Base-by-base conservation (phyloP, 2,329 filamentous ascomycete species). In the Apiospora marii region DNA sequence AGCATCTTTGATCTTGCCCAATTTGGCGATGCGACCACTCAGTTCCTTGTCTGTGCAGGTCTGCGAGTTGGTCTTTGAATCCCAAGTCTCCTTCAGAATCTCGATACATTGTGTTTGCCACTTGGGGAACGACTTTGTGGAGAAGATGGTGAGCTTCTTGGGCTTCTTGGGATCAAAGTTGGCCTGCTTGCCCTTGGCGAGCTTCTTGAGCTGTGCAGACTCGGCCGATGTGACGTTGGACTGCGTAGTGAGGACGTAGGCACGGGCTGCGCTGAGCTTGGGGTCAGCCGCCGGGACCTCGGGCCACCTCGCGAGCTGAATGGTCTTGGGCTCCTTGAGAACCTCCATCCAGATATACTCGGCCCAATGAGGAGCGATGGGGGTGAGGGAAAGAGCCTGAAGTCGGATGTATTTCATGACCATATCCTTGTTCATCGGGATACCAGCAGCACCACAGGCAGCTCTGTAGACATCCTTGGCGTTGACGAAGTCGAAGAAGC, bases 311-410 rank as follows among this genome's bases (percentile, higher is more conserved):
- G 93, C 94, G 70, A 92, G 90, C 84, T 98, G 95, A 78, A 99
- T 90, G 10, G 92, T 93, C 71, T 87, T 84, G 48, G 89, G 82
- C 85, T 94, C 95, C 81, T 93, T 90, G 74, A 99, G 90, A 1
- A 98, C 91, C 83, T 98, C 96, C 71, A 93, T 90, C 94, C 95
- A 98, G 80, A 99, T 91, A 83, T 97, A 93, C 81, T 99, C 96
- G 67, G 94, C 88, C 92, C 95, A 98, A 84, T 99, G 96, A 73
- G 96, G 96, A 2, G 96, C 92, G 74, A 98, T 92, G 70, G 95
- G 93, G 3, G 92, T 89, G 77, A 98, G 85, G 79, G 98, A 87
- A 69, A 97, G 88, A 67, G 93, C 92, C 83, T 98, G 96, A 27
- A 97, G 88, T 84, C 97, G 93, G 76, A 98, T 91, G 83, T 96